Conservation (phyloP, 129 eudicot species). For the Artemisia tridentata region DNA sequence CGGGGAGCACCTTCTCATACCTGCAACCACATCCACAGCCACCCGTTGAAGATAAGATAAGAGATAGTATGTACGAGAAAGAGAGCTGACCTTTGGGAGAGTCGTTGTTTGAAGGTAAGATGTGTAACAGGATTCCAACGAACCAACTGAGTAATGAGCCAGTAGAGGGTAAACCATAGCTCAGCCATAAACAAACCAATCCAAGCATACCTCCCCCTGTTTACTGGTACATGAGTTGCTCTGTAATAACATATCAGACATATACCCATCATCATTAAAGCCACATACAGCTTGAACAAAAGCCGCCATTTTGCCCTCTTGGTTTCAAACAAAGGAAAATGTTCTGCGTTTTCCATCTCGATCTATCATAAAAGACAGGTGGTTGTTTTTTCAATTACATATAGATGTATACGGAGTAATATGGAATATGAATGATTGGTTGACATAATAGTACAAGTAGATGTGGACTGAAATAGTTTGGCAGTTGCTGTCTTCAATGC, state of each 20-base stretch:
- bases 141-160: conserved; percentile 32
- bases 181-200: conserved; percentile 31
- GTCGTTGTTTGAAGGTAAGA: conserved; percentile 26
- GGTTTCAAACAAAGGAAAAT: conserved; percentile 30
- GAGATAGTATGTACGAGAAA: not conserved
- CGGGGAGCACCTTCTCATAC: conserved; percentile 33
- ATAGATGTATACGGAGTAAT: too few species aligned
- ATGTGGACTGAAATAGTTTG: too few species aligned
- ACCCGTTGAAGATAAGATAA: conserved; percentile 21
- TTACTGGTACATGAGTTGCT: conserved; percentile 21
- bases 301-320: conserved; percentile 17
- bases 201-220: conserved; percentile 29
- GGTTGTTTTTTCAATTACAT: not conserved
- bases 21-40: conserved; percentile 13
- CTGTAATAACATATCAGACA: conserved; percentile 24
- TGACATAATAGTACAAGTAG: too few species aligned
- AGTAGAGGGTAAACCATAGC: conserved; percentile 35
- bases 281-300: conserved; percentile 21
- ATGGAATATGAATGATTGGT: not conserved
- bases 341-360: conserved; percentile 20
- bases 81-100: conserved; percentile 22
- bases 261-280: conserved; percentile 19
- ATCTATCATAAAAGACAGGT: not conserved
- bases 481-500: too few species aligned
- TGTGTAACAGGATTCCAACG: conserved; percentile 33